Evolutionary conservation across 345 rosid species (phyloP).

Genomic region (Angophora floribunda): DNA sequence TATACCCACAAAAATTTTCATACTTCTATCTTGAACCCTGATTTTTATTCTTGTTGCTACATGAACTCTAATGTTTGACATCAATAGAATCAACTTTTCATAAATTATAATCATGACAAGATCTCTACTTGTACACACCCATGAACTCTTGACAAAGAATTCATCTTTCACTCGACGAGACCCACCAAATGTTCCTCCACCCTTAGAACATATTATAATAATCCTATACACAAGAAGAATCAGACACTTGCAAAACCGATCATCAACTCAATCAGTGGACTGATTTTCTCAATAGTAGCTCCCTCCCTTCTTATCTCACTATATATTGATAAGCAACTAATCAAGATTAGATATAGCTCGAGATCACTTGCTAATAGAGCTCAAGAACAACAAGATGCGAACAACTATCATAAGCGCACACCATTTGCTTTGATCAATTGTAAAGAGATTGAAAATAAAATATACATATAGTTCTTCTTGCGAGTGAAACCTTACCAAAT

Average conservation of each 20-base stretch:
- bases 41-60: neutral
- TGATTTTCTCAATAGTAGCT: neutral
- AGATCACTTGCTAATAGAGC: neutral
- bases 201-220: neutral
- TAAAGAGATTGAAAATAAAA: neutral
- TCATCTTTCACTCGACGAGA: neutral
- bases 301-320: neutral
- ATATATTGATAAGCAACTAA: neutral
- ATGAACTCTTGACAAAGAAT: neutral
- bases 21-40: too few relatives aligned
- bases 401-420: neutral
- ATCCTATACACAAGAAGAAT: too few relatives aligned
- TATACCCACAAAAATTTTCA: too few relatives aligned
- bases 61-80: neutral
- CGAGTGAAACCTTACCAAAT: accelerated
- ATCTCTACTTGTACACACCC: neutral
- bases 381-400: neutral
- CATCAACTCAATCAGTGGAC: neutral
- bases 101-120: neutral
- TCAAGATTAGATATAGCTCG: neutral
- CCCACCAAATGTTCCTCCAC: neutral
- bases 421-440: neutral
- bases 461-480: neutral
- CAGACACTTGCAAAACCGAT: too few relatives aligned
- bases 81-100: neutral